Percentiles rank a stretch among this genome's conserved stretches.
Evolutionary conservation across 805 yeast species (phyloP).

Genomic region (Teunomyces gatunensis): DNA sequence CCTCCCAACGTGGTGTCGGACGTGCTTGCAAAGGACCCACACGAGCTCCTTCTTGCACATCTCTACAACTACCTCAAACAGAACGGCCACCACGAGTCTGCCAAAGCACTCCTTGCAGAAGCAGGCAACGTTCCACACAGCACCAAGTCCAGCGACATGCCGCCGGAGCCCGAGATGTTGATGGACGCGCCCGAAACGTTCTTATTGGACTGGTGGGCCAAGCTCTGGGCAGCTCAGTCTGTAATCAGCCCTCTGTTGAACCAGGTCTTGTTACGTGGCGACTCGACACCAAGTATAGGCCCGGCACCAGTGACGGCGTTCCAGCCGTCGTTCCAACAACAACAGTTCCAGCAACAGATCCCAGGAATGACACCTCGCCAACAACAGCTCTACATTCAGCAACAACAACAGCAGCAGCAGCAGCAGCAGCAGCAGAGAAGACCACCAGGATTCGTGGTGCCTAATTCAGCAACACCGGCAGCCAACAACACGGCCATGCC

Average conservation of each 20-base stretch:
- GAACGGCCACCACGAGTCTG: slow-evolving; percentile 49
- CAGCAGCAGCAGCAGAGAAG: neutral
- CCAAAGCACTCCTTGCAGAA: slow-evolving; percentile 45
- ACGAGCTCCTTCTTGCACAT: slow-evolving; percentile 51
- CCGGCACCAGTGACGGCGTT: neutral
- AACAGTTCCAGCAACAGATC: slow-evolving; percentile 7
- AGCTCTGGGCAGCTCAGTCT: slow-evolving; percentile 48
- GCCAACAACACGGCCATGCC: slow-evolving; percentile 8
- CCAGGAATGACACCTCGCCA: neutral
- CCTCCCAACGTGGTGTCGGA: slow-evolving; percentile 10
- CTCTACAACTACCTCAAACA: slow-evolving; percentile 48
- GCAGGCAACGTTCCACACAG: slow-evolving; percentile 37
- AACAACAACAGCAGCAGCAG: slow-evolving; percentile 2
- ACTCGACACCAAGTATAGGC: neutral
- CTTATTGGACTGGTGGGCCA: slow-evolving; percentile 57
- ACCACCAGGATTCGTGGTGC: slow-evolving; percentile 5
- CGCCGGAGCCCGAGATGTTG: slow-evolving; percentile 27
- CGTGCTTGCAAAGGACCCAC: slow-evolving; percentile 41
- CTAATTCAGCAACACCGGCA: neutral
- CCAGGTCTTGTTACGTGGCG: slow-evolving; percentile 14
- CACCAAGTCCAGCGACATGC: slow-evolving; percentile 5
- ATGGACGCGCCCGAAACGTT: slow-evolving; percentile 41
- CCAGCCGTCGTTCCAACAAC: slow-evolving; percentile 4
- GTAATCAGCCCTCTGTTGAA: slow-evolving; percentile 36
- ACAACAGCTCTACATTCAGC: slow-evolving; percentile 2